Conservation (phyloP, 306 rosid species). For the Vigna nakashimae region DNA sequence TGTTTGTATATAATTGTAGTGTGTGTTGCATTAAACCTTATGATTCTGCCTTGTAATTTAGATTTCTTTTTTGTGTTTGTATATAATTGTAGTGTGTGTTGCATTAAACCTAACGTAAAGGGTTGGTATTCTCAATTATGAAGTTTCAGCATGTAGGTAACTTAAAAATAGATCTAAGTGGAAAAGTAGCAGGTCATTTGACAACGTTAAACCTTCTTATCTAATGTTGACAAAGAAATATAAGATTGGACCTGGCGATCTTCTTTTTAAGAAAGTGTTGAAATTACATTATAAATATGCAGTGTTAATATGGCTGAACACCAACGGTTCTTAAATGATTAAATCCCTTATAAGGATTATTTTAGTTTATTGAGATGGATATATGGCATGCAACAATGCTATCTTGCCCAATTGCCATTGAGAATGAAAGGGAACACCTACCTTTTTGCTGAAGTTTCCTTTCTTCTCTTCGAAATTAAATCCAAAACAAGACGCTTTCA, state of each 20-base stretch:
- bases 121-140: neutral
- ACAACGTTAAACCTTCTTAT: too few species aligned
- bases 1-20: conserved; percentile 14
- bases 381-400: too few species aligned
- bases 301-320: too few species aligned
- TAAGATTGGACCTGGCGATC: too few species aligned
- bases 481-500: neutral
- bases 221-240: too few species aligned
- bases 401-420: too few species aligned
- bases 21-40: neutral
- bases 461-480: neutral
- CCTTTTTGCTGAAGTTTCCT: conserved; percentile 10
- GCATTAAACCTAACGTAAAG: conserved; percentile 29
- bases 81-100: conserved; percentile 14
- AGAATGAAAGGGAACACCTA: conserved; percentile 1
- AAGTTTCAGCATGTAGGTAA: conserved; percentile 11
- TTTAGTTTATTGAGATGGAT: too few species aligned
- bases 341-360: too few species aligned
- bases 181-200: too few species aligned
- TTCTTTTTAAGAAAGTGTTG: too few species aligned
- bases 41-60: conserved; percentile 20
- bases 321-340: too few species aligned
- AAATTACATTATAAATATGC: too few species aligned
- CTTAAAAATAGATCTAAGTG: neutral
- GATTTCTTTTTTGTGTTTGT: conserved; percentile 1